Evolutionary conservation across 129 eudicot species (phyloP), one percentile per base, ranked within the genome.

Genomic region (Centella asiatica): DNA sequence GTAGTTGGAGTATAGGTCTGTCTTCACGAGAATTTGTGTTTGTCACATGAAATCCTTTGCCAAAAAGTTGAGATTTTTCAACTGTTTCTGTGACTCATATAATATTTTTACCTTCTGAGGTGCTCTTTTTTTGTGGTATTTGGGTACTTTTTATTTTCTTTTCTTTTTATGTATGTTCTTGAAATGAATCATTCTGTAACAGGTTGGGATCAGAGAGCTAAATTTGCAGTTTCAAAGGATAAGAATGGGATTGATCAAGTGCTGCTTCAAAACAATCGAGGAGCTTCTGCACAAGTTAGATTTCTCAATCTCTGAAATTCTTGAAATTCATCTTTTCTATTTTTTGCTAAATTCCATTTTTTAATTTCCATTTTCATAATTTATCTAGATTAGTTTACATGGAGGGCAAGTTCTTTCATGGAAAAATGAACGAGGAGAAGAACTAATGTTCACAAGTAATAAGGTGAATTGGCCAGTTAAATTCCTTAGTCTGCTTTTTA

Each of bases 321-420:
- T n/a, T n/a, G n/a, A n/a, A n/a, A n/a, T n/a, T n/a, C n/a, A n/a
- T n/a, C n/a, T n/a, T n/a, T n/a, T n/a, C n/a, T n/a, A n/a, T n/a
- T n/a, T n/a, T n/a, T n/a, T n/a, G n/a, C n/a, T n/a, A n/a, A n/a
- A n/a, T n/a, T n/a, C n/a, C n/a, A n/a, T n/a, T n/a, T n/a, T n/a
- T n/a, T n/a, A n/a, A n/a, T n/a, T n/a, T n/a, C n/a, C n/a, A n/a
- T n/a, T n/a, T n/a, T n/a, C n/a, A n/a, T n/a, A n/a, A 17, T 33
- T 52, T 55, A 50, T 76, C 26, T 84, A 87, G 96, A 83, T 93
- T 66, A 93, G 96, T 80, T 85, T 92, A 76, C 74, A 76, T 44
- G 96, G 99, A 39, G 99, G 95, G 9, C 99, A 87, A 49, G 87
- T 93, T 65, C 77, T 88, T 49, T 93, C 99, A 5, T 93, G 99